Base-by-base conservation (phyloP, 257 asterid genomes). In the Gentiana straminea region DNA sequence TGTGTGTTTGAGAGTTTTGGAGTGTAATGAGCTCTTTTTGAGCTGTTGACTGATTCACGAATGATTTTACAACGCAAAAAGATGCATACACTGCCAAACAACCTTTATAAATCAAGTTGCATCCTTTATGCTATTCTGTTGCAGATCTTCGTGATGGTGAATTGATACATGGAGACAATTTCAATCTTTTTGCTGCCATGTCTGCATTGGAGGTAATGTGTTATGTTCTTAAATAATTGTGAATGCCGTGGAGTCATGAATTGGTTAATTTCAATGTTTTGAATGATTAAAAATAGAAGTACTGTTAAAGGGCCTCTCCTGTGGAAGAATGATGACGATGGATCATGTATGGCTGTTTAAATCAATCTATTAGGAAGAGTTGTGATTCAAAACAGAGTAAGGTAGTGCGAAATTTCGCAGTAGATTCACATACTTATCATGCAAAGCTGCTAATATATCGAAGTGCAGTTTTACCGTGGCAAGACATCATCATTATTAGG, bases 151-250 rank as follows among this genome's bases (percentile, higher is more conserved):
- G 51, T 67, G 84, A 66, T 64, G 95, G 88, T 62, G 97, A 92
- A 74, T 94, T 92, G 68, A 85, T 92, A 64, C 77, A 62, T 60
- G 97, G 94, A 58, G 94, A 81, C 24, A 83, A 81, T 69, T 92
- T 92, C 74, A 88, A 92, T 71, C 85, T 88, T 64, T 88, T 85
- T 70, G 97, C 99, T 2, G 99, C 99, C 77, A 88, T 92, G 98
- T 88, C 98, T 51, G 97, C 98, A 13, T 79, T 92, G 74, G 98
- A 92, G 99, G 99, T 92, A 82, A 77, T 66, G 49, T 52, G 65
- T 38, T 50, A 13, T 58, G 33, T 39, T 52, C 49, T 46, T n/a
- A 43, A 1, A 36, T 49, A 15, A n/a, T 15, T 6, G 8, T 52
- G 52, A 47, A 35, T 68, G 55, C 60, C 32, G 12, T 45, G 56